Evolutionary conservation across 352 stramenopile genomes (phyloP).

Genomic region (Lagenidium sp.): DNA sequence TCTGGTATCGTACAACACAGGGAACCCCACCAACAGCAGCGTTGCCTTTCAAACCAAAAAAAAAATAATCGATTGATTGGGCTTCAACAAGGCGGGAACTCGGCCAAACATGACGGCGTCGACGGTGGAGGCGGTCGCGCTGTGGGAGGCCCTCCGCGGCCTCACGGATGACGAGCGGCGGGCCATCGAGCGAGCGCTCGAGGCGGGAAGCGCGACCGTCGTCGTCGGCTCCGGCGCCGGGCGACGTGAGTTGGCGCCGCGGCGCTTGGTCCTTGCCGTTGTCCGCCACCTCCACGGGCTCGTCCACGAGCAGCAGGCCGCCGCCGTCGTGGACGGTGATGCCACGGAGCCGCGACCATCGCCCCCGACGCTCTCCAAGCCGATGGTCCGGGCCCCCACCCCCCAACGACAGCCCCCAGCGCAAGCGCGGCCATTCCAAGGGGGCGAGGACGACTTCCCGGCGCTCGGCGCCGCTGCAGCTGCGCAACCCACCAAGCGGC

Average conservation of each 20-base stretch:
- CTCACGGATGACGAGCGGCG: no score
- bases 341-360: not conserved
- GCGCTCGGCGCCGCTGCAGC: not conserved
- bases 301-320: not conserved
- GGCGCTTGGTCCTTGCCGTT: not conserved
- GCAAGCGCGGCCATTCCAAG: not conserved
- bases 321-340: not conserved
- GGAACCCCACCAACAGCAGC: no score
- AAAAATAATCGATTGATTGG: no score
- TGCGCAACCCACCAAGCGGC: slow-evolving; percentile 5
- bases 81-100: no score
- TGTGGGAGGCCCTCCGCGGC: no score
- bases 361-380: not conserved
- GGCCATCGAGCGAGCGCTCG: no score
- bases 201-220: no score
- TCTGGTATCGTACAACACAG: no score
- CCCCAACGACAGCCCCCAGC: not conserved
- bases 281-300: not conserved
- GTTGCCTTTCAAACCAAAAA: no score
- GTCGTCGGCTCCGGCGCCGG: no score
- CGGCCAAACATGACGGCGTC: no score
- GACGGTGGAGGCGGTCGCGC: no score
- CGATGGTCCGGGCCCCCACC: slow-evolving; percentile 5
- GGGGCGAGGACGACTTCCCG: not conserved
- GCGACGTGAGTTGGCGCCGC: not conserved